A percentile compares a stretch with the other conserved stretches of the same genome.
These are phyloP conservation scores for Suillus paluster DNA, from an alignment of 768 basidiomycete species.

Conservation along the genomic window DNA sequence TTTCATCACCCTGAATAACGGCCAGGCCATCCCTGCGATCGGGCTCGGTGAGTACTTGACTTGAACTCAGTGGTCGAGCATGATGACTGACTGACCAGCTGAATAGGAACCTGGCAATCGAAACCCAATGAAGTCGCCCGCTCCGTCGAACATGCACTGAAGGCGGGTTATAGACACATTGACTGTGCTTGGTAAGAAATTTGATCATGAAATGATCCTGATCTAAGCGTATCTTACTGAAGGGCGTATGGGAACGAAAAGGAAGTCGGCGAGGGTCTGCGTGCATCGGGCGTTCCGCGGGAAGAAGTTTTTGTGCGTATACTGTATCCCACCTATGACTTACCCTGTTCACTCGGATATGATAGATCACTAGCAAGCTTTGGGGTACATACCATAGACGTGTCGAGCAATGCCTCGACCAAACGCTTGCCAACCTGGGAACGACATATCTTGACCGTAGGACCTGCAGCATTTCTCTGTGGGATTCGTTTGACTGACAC, in stretches of 20 bases:
- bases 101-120: slow-evolving; percentile 80
- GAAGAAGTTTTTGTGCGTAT: slow-evolving; percentile 67
- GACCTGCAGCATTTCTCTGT: slow-evolving; percentile 26
- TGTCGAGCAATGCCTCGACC: slow-evolving; percentile 75
- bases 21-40: slow-evolving; percentile 55
- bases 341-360: background rate
- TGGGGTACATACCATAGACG: slow-evolving; percentile 71
- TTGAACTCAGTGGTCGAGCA: slow-evolving; percentile 8
- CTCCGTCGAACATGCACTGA: slow-evolving; percentile 78
- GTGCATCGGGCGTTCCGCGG: slow-evolving; percentile 74
- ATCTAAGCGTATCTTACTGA: slow-evolving; percentile 23
- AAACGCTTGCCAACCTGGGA: slow-evolving; percentile 79
- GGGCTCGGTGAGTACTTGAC: slow-evolving; percentile 53
- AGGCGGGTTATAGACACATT: slow-evolving; percentile 78
- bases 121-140: slow-evolving; percentile 68
- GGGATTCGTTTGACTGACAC: background rate
- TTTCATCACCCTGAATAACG: slow-evolving; percentile 65
- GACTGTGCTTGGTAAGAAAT: slow-evolving; percentile 62
- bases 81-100: background rate
- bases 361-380: slow-evolving; percentile 72
- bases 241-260: slow-evolving; percentile 79
- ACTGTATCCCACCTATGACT: background rate
- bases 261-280: slow-evolving; percentile 83
- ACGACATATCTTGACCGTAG: slow-evolving; percentile 83
- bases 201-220: background rate